Evolutionary conservation across 2,329 filamentous ascomycete genomes (phyloP), one percentile per base, ranked within the genome.

Genomic region (Aschersonia sp.): DNA sequence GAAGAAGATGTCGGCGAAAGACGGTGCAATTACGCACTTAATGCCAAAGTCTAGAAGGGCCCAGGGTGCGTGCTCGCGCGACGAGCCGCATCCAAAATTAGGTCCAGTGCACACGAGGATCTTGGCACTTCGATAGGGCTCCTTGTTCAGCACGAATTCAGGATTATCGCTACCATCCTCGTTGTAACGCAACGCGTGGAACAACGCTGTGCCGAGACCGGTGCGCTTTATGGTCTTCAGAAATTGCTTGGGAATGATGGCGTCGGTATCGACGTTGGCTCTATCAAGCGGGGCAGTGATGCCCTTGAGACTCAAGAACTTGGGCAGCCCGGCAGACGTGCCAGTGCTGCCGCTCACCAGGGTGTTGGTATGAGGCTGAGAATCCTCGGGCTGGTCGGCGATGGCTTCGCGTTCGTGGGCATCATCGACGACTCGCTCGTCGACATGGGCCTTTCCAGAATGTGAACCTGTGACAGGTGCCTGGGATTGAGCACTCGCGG

Each of bases 181-280:
- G 55, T 84, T 79, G 68, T 80, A 95, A 47, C 92, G 82, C 68
- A 87, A 81, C 53, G 79, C 81, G 64, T 89, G 78, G 75, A 98
- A 98, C 46, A 94, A 79, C 40, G 90, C 90, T 30, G 72, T 76
- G 50, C 89, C 89, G 8, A 98, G 84, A 54, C 92, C 92, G 2
- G 90, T 94, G 50, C 92, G 87, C 76, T 97, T 97, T 69, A 97
- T 97, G 41, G 92, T 98, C 73, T 97, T 98, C 54, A 98, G 78
- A 72, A 97, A 98, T 65, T 98, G 92, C 69, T 98, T 98, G 54
- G 92, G 92, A 56, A 98, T 98, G 67, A 97, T 96, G 61, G 90
- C 90, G 60, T 98, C 92, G n/a, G 92, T 98, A 70, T 98, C 92
- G 57, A 96, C 81, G 64, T 98, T 98, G 55, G 84, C 75, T 58